phyloP scores from a whole-genome alignment of 768 basidiomycete genomes.

The Dictyophora rubrovolvata region DNA sequence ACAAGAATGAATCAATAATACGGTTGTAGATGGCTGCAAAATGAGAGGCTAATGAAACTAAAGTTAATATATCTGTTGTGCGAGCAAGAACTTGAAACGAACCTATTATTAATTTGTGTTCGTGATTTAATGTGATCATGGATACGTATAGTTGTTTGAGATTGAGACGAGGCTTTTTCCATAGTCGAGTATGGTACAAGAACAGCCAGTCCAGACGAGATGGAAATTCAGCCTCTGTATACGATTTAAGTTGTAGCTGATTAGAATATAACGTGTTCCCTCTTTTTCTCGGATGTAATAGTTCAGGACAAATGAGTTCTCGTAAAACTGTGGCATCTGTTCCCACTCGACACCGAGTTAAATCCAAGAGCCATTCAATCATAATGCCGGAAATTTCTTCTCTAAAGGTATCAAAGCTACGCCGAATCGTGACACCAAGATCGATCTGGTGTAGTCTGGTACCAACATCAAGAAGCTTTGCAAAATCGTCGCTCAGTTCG shows the following conservation, averaged over 20 bases:
- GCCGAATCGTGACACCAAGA: constrained; percentile 79
- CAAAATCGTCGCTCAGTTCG: constrained; percentile 48
- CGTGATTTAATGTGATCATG: constrained; percentile 56
- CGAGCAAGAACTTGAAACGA: constrained; percentile 19
- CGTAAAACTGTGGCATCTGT: constrained; percentile 57
- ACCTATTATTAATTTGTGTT: constrained; percentile 76
- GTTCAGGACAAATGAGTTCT: constrained; percentile 61
- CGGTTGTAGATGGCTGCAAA: constrained; percentile 80
- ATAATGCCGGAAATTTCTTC: constrained; percentile 79
- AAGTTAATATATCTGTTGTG: constrained; percentile 4
- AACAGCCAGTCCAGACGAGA: constrained; percentile 67
- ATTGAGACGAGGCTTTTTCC: constrained; percentile 75
- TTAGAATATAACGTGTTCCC: constrained; percentile 38
- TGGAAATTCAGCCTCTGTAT: constrained; percentile 34
- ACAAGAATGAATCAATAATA: constrained; percentile 83
- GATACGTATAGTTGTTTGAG: constrained; percentile 78
- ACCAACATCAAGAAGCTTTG: constrained; percentile 62
- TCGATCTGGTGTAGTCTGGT: constrained; percentile 76
- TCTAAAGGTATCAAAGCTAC: constrained; percentile 79
- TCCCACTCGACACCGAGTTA: constrained; percentile 62
- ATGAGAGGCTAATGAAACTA: constrained; percentile 48
- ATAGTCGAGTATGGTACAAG: constrained; percentile 71
- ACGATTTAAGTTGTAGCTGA: constrained; percentile 21
- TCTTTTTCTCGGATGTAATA: constrained; percentile 50
- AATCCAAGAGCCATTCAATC: constrained; percentile 77